phyloP scores from a whole-genome alignment of 1,284 basidiomycete species.

The Austroboletus rostrupii region DNA sequence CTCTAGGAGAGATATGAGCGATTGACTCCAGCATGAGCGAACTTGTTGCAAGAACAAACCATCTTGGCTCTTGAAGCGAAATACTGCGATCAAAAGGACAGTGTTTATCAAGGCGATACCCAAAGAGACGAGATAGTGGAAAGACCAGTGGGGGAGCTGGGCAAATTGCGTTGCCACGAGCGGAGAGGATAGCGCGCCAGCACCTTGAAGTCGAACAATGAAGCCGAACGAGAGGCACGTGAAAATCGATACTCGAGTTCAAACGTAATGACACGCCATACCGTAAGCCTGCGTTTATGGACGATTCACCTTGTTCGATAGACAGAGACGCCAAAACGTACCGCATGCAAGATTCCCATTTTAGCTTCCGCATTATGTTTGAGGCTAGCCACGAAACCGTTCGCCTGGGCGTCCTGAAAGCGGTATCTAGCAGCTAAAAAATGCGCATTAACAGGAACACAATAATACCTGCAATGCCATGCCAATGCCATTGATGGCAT shows the following conservation, averaged over 20 bases:
- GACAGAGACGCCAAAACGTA: slow-evolving; percentile 8
- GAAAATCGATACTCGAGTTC: not conserved
- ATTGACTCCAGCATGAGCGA: not conserved
- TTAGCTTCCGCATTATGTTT: slow-evolving; percentile 27
- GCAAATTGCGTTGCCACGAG: slow-evolving; percentile 64
- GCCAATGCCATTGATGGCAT: slow-evolving; percentile 61
- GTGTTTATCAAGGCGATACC: slow-evolving; percentile 50
- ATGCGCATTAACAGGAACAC: not conserved
- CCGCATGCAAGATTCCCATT: slow-evolving; percentile 30
- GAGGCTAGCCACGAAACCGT: slow-evolving; percentile 30
- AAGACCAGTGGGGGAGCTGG: slow-evolving; percentile 49
- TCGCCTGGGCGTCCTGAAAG: slow-evolving; percentile 29
- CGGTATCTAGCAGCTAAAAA: not conserved
- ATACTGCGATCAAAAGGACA: slow-evolving; percentile 42
- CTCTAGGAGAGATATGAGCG: slow-evolving; percentile 19
- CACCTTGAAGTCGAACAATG: slow-evolving; percentile 33
- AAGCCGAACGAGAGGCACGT: not conserved
- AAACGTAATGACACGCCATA: slow-evolving; percentile 8
- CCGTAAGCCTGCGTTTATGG: slow-evolving; percentile 29
- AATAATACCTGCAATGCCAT: slow-evolving; percentile 38
- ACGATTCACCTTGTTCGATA: not conserved
- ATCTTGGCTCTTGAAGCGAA: slow-evolving; percentile 55
- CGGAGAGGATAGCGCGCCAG: slow-evolving; percentile 58
- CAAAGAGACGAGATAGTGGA: slow-evolving; percentile 61
- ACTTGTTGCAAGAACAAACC: slow-evolving; percentile 28